Base-by-base conservation (phyloP, 2,329 filamentous ascomycete species). In the Lasiodiplodia sp. region DNA sequence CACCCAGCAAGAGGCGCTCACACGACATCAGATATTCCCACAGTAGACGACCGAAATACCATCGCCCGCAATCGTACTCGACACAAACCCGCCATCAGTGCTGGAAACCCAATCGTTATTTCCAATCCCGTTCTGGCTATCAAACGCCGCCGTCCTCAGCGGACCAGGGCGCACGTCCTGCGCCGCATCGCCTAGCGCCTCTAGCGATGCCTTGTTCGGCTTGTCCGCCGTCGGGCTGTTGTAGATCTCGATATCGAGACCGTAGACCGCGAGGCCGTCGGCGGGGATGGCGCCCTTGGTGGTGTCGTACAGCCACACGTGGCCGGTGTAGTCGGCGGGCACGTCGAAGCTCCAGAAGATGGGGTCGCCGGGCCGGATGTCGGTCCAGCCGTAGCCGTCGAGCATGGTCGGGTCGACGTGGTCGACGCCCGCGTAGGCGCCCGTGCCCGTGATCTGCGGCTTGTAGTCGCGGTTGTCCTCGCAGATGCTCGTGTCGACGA, bases 71-170 rank as follows among this genome's bases (percentile, higher is more conserved):
- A 52, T 18, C 49, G 49, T 52, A 4, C 49, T 52, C 49, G 11
- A 2, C 49, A 52, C 49, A 52, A 23, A 52, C 49, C 49, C 49
- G 49, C 49, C 49, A 52, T 52, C 49, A 10, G 49, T 23, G 49
- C 49, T 52, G 21, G 49, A 52, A 52, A 52, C 49, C 49, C 49
- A 52, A 52, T 52, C 49, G n/a, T n/a, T 52, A 25, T 52, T 52
- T 11, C 18, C 49, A 0, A 7, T 10, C 49, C 49, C 49, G n/a
- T 52, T 23, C 49, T 52, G 49, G 7, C 49, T 52, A 11, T 7
- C 18, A 28, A 52, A 52, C 18, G 49, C 49, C 49, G 49, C 49
- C 49, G 49, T 52, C 49, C 21, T 25, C 49, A 52, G 49, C 49
- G 49, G 49, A 4, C 49, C 49, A 1, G 49, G 49, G 49, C 49